Base-by-base conservation (phyloP, 164 flowering plant species). In the Kalanchoe fedtschenkoi region DNA sequence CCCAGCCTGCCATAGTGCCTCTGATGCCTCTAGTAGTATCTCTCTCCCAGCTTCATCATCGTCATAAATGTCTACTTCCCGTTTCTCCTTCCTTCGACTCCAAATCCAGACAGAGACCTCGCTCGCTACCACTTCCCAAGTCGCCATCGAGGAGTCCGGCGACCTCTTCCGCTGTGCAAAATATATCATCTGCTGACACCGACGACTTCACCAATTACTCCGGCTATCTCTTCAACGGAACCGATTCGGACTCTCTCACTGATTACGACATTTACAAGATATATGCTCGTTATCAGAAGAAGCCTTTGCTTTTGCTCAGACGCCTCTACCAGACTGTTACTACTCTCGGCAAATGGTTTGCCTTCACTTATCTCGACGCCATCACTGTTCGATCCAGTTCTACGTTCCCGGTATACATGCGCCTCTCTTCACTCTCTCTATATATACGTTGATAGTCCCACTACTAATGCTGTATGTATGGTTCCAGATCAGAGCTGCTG, bases 341-440 rank as follows among this genome's bases (percentile, higher is more conserved):
- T 24, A 77, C 85, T 17, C 71, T 93, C 11, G 97, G 98, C 6
- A 66, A 65, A 58, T 93, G 98, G 98, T 78, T 92, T 39, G 82
- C 66, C 19, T 62, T 76, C 19, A 77, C 90, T 8, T 86, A 80
- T 65, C 8, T 81, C 9, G 98, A 92, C 65, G 29, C 55, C 24
- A 28, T 82, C 63, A 37, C 54, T 71, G 83, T 77, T 13, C 78
- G 83, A 26, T 77, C 97, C 11, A 88, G 86, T 64, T 65, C 66
- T 62, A 82, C 86, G 96, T 93, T 93, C 70, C 32, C 86, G 92
- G 98, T 92, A 3, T n/a, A n/a, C n/a, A n/a, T n/a, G n/a, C n/a
- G n/a, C n/a, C n/a, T n/a, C n/a, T n/a, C n/a, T n/a, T n/a, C n/a
- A n/a, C n/a, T n/a, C n/a, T n/a, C n/a, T n/a, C n/a, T n/a, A n/a